These are phyloP conservation scores for Rosellinia necatrix DNA, from an alignment of 2,329 filamentous ascomycete genomes.

Conservation along the genomic window DNA sequence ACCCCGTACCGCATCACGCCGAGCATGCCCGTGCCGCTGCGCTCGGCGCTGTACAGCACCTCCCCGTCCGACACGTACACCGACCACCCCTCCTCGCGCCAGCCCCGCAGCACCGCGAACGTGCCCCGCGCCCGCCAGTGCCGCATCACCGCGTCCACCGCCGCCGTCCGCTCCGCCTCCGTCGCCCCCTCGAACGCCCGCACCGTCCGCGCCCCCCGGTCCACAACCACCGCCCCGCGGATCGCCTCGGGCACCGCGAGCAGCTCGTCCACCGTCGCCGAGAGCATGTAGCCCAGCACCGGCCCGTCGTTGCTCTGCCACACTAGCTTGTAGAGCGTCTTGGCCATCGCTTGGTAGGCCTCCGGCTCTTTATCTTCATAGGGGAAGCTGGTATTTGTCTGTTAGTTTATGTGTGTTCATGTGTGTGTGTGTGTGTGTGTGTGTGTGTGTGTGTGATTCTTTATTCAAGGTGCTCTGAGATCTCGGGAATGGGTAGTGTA, in stretches of 20 bases:
- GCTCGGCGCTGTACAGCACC: slow-evolving; percentile 75
- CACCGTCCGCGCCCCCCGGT: slow-evolving; percentile 64
- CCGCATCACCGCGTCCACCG: slow-evolving; percentile 59
- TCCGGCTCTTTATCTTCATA: slow-evolving; percentile 67
- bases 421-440: too few species aligned
- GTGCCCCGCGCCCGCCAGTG: slow-evolving; percentile 72
- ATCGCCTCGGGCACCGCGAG: slow-evolving; percentile 52
- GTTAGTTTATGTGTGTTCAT: slow-evolving; percentile 2
- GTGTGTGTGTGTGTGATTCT: too few species aligned
- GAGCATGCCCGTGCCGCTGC: slow-evolving; percentile 74
- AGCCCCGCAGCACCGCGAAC: slow-evolving; percentile 77
- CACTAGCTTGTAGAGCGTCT: slow-evolving; percentile 69
- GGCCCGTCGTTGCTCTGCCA: slow-evolving; percentile 56
- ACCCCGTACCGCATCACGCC: slow-evolving; percentile 79
- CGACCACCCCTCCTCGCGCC: slow-evolving; percentile 83
- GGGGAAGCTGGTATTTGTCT: slow-evolving; percentile 67
- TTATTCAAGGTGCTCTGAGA: too few species aligned
- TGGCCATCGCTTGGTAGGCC: slow-evolving; percentile 58
- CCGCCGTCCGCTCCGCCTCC: slow-evolving; percentile 65
- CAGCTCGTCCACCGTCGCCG: slow-evolving; percentile 55
- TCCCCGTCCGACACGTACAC: slow-evolving; percentile 69
- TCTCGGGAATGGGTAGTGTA: not conserved
- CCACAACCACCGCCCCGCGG: slow-evolving; percentile 64
- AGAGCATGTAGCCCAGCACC: slow-evolving; percentile 62
- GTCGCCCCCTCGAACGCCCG: slow-evolving; percentile 63